Evolutionary conservation across 1,284 basidiomycete species (phyloP).

Genomic region (Grifola frondosa): DNA sequence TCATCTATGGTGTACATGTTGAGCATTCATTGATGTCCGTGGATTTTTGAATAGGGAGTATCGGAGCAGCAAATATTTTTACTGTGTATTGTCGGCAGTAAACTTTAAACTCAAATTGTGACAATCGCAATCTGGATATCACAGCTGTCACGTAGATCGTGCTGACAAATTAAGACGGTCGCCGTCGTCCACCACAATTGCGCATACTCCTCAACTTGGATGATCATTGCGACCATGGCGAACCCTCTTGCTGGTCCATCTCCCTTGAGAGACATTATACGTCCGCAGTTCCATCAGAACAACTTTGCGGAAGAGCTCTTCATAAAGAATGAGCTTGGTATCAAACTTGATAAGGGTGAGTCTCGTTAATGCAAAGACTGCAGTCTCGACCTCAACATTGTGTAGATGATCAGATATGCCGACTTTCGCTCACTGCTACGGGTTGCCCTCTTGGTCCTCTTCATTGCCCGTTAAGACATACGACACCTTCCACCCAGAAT

Average conservation of each 20-base stretch:
- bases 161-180: no score
- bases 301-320: constrained; percentile 84
- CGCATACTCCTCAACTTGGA: constrained; percentile 4
- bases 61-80: no score
- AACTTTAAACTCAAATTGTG: no score
- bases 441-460: constrained; percentile 88
- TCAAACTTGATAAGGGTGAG: constrained; percentile 92
- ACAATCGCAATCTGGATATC: no score
- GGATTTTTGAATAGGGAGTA: no score
- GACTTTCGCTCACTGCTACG: constrained; percentile 71
- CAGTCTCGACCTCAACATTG: neutral
- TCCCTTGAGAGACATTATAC: constrained; percentile 70
- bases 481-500: constrained; percentile 80
- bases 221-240: constrained; percentile 37
- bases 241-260: constrained; percentile 66
- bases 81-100: no score
- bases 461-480: constrained; percentile 90
- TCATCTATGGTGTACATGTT: no score
- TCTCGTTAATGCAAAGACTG: no score
- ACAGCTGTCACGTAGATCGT: no score
- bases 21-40: no score
- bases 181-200: no score
- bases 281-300: constrained; percentile 92
- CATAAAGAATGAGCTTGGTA: constrained; percentile 79
- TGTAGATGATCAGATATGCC: constrained; percentile 89